Evolutionary conservation across 23 red algal genomes (phyloP), one percentile per base, ranked within the genome.

Genomic region (Gracilaria gracilis): DNA sequence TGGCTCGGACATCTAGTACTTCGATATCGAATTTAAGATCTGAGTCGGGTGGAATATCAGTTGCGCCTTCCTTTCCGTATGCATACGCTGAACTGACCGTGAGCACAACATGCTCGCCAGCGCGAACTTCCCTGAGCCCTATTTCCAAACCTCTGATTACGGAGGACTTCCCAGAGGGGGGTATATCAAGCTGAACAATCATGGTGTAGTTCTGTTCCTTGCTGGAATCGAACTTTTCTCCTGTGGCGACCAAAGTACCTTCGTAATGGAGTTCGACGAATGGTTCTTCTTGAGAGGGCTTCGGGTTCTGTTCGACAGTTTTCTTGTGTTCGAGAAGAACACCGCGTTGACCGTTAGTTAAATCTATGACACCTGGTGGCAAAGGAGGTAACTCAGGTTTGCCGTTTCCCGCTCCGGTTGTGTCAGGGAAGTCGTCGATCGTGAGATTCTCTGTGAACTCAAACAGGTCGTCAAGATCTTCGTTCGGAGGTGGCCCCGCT

Each of bases 241-340:
- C 67, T 8, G 84, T 74, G 2, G 74, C 55, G 25, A 80, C 71
- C n/a, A 90, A 9, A 64, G 75, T 79, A 36, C 74, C 86, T 62
- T 90, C 71, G 74, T 90, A 90, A 57, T 90, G 86, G 14, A 90
- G 64, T 61, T 90, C 86, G 8, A 90, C 74, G 49, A 90, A 90
- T 38, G 74, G 86, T 17, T 79, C 19, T 59, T 90, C 75, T 59
- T 67, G 28, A 42, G 75, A 81, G 9, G 86, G 86, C 71, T 67
- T 65, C 7, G 57, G 46, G 31, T 51, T 51, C 13, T 67, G 38
- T 29, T 61, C 74, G 15, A 39, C 74, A 27, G 86, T 53, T 61
- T 51, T 81, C n/a, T 58, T 64, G 9, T 42, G n/a, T 35, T 79
- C 57, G 57, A 90, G 73, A 64, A 90, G 58, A 33, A 90, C 74